Conservation (phyloP, 208 protist genomes). For the Trypanosoma conorhini region DNA sequence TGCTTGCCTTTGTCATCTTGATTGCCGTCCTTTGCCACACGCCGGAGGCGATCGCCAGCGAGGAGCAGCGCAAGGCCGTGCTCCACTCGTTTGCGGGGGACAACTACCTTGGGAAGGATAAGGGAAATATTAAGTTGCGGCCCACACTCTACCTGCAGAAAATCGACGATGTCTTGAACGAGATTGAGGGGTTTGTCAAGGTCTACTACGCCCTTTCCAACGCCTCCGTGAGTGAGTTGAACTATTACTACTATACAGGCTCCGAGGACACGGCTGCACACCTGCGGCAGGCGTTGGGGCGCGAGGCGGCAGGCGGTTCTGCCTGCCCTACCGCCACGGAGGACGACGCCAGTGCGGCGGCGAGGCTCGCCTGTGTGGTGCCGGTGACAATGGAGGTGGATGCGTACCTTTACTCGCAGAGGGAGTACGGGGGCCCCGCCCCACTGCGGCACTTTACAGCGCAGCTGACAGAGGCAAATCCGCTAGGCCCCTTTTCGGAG, state of each 20-base stretch:
- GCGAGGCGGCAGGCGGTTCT: slow-evolving; percentile 2
- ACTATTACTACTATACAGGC: slow-evolving; percentile 42
- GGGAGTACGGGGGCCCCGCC: slow-evolving; percentile 29
- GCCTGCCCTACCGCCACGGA: neutral
- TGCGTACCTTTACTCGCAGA: slow-evolving; percentile 25
- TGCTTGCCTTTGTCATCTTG: slow-evolving; percentile 38
- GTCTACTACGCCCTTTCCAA: slow-evolving; percentile 52
- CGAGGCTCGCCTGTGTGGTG: slow-evolving; percentile 18
- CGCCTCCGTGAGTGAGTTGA: slow-evolving; percentile 43
- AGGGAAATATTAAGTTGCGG: slow-evolving; percentile 47
- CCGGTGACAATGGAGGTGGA: slow-evolving; percentile 37
- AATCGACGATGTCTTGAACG: slow-evolving; percentile 34
- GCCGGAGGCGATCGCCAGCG: slow-evolving; percentile 38
- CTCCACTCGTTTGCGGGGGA: slow-evolving; percentile 46
- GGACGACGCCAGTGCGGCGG: neutral
- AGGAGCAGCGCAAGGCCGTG: slow-evolving; percentile 45
- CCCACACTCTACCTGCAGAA: slow-evolving; percentile 51
- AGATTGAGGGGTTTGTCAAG: slow-evolving; percentile 44
- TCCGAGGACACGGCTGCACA: neutral
- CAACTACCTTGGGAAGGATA: slow-evolving; percentile 41
- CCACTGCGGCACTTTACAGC: slow-evolving; percentile 20
- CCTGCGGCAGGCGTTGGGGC: neutral
- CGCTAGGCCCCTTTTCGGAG: slow-evolving; percentile 32
- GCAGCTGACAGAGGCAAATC: slow-evolving; percentile 29
- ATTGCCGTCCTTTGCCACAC: slow-evolving; percentile 39